These are phyloP conservation scores for Saccharomyces hybrid DNA, from an alignment of 1,139 yeast species.

Conservation along the genomic window DNA sequence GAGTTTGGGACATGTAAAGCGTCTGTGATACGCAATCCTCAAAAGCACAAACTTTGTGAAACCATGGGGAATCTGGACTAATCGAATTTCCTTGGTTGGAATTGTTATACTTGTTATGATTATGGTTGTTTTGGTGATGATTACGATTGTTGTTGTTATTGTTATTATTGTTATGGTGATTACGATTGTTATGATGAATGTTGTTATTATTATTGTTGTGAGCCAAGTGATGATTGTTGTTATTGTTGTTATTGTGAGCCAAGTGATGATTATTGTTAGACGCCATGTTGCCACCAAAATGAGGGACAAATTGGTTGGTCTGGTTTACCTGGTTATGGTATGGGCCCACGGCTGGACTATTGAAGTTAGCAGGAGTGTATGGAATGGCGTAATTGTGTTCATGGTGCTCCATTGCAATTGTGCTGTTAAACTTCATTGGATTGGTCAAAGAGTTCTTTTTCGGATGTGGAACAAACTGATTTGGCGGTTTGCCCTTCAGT, in stretches of 20 bases:
- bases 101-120: constrained; percentile 9
- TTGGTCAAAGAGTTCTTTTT: constrained; percentile 5
- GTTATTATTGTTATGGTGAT: constrained; percentile 28
- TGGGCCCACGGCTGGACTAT: not conserved
- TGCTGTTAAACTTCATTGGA: constrained; percentile 5
- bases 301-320: constrained; percentile 26
- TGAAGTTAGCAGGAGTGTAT: not conserved
- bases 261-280: not conserved
- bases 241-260: constrained; percentile 4
- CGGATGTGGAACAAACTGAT: constrained; percentile 16
- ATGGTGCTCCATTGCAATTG: constrained; percentile 6
- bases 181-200: constrained; percentile 29
- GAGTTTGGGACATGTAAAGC: constrained; percentile 30
- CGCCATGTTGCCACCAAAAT: not conserved
- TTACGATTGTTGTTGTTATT: constrained; percentile 12
- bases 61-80: constrained; percentile 36
- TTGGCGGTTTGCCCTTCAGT: constrained; percentile 22
- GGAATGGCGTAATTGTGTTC: constrained; percentile 1
- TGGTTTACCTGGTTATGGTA: not conserved
- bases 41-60: constrained; percentile 37
- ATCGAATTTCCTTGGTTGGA: constrained; percentile 20
- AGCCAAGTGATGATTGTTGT: constrained; percentile 30
- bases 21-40: constrained; percentile 41
- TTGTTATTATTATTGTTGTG: constrained; percentile 2
- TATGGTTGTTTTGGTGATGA: constrained; percentile 2